A percentile compares a stretch with the other conserved stretches of the same genome.
These are phyloP conservation scores for Euphorbia tirucalli DNA, from an alignment of 345 rosid genomes.

Conservation along the genomic window DNA sequence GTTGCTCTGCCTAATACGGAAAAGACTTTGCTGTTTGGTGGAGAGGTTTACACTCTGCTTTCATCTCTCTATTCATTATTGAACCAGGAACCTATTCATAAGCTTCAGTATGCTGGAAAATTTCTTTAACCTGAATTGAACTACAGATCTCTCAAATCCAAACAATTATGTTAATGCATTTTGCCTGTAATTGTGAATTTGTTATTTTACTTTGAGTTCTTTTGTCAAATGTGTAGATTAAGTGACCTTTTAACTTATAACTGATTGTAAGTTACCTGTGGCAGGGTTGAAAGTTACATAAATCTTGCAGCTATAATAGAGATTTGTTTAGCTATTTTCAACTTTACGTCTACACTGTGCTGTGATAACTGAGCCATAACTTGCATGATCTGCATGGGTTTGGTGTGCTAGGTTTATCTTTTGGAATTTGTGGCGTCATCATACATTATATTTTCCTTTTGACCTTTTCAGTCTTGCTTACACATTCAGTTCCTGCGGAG, in stretches of 20 bases:
- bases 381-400: neutral
- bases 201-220: neutral
- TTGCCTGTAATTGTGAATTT: neutral
- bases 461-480: neutral
- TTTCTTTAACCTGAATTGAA: constrained; percentile 7
- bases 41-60: constrained; percentile 61
- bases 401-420: neutral
- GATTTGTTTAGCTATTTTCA: neutral
- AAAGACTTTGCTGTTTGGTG: constrained; percentile 90
- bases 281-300: neutral
- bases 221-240: neutral
- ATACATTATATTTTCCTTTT: neutral
- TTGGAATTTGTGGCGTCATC: neutral
- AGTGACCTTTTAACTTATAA: neutral
- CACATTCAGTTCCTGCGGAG: neutral
- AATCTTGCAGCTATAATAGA: neutral
- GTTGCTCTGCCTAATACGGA: constrained; percentile 87
- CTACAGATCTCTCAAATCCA: neutral
- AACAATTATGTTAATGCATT: neutral
- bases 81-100: constrained; percentile 3
- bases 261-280: constrained; percentile 2
- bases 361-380: neutral
- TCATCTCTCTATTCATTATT: constrained; percentile 17
- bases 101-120: constrained; percentile 11
- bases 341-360: neutral